Evolutionary conservation across 768 basidiomycete genomes (phyloP).

Genomic region (Pleurotus eryngii): DNA sequence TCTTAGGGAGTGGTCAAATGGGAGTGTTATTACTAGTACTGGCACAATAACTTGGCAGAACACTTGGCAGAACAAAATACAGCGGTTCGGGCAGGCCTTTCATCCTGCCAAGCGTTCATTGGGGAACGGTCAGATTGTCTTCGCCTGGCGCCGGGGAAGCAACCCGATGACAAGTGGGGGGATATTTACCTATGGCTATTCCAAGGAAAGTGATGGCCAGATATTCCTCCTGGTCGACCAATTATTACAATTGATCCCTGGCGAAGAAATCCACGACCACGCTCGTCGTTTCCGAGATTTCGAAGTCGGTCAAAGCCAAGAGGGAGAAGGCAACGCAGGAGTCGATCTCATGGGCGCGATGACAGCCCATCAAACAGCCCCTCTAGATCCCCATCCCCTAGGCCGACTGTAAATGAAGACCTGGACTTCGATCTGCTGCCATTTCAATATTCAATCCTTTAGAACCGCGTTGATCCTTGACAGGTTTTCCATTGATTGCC

Average conservation of each 20-base stretch:
- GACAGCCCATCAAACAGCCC: slow-evolving; percentile 14
- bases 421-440: slow-evolving; percentile 65
- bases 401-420: slow-evolving; percentile 12
- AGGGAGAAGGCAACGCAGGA: neutral
- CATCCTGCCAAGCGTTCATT: neutral
- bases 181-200: no score
- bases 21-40: no score
- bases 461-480: no score
- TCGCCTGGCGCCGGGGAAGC: neutral
- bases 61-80: no score
- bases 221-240: slow-evolving; percentile 2
- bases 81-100: no score
- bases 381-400: slow-evolving; percentile 10
- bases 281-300: slow-evolving; percentile 8
- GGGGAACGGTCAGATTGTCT: slow-evolving; percentile 8
- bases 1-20: no score
- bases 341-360: slow-evolving; percentile 19
- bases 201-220: neutral
- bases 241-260: neutral
- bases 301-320: neutral
- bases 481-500: no score
- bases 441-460: no score
- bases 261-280: slow-evolving; percentile 1
- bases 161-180: slow-evolving; percentile 4
- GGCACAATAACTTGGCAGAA: no score